These are phyloP conservation scores for Rhypophila decipiens DNA, from an alignment of 495 filamentous ascomycete genomes.

Conservation along the genomic window DNA sequence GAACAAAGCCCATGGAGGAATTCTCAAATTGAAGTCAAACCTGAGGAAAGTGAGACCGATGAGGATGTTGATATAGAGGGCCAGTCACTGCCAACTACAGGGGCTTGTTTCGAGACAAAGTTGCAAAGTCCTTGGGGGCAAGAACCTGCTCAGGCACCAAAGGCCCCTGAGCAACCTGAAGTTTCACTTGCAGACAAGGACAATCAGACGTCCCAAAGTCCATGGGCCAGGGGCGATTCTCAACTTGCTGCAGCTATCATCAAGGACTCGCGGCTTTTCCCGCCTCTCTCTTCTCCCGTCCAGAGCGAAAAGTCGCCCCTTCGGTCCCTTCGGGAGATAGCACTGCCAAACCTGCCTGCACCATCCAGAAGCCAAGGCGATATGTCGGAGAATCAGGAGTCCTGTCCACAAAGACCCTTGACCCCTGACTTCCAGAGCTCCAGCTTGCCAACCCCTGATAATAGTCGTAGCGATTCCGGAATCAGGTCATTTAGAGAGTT, in stretches of 20 bases:
- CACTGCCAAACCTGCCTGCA: not conserved
- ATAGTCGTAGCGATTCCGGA: constrained; percentile 18
- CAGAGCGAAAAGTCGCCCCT: constrained; percentile 6
- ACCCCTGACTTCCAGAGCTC: constrained; percentile 19
- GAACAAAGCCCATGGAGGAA: constrained; percentile 1
- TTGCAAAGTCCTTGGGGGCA: constrained; percentile 8
- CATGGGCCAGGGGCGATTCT: constrained; percentile 17
- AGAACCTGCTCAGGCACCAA: not conserved
- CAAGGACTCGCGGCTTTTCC: constrained; percentile 2
- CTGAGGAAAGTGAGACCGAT: not conserved
- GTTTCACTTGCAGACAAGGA: not conserved
- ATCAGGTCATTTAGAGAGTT: constrained; percentile 25
- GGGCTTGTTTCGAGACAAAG: not conserved
- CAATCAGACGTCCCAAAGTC: constrained; percentile 10
- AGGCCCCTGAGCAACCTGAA: not conserved
- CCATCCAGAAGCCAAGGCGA: constrained; percentile 1
- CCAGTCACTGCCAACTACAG: not conserved
- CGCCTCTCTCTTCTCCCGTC: constrained; percentile 11
- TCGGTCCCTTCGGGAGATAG: constrained; percentile 1
- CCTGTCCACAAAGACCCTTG: constrained; percentile 7
- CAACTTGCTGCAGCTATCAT: constrained; percentile 4
- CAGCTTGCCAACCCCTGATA: constrained; percentile 25
- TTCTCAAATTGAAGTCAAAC: not conserved
- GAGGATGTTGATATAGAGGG: not conserved
- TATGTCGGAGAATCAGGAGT: constrained; percentile 1